Evolutionary conservation across 2,329 filamentous ascomycete genomes (phyloP).

Genomic region (Chaetomiaceae sp.): DNA sequence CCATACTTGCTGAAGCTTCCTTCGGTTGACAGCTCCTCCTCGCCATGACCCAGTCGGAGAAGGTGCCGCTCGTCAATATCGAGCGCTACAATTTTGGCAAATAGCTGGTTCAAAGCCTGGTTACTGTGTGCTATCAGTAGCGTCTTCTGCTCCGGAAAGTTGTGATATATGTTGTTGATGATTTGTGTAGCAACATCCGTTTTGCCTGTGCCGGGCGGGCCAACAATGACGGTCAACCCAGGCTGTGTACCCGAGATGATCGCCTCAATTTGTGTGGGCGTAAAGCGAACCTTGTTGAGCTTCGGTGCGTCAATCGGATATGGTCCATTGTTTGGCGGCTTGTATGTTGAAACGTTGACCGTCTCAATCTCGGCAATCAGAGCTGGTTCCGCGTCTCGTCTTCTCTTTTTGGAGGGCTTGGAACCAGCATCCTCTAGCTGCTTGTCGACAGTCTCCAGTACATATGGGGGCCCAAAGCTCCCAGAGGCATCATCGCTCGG

Average conservation of each 20-base stretch:
- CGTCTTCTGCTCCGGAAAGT: conserved; percentile 89
- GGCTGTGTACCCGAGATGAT: conserved; percentile 92
- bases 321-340: conserved; percentile 80
- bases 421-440: conserved; percentile 44
- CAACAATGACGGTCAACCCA: conserved; percentile 88
- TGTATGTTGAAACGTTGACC: conserved; percentile 83
- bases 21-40: conserved; percentile 86
- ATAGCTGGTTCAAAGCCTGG: conserved; percentile 93
- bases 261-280: conserved; percentile 83
- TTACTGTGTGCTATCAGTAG: conserved; percentile 95
- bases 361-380: conserved; percentile 60
- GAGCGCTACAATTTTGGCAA: conserved; percentile 93
- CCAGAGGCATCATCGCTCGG: conserved; percentile 65
- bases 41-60: conserved; percentile 86
- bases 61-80: conserved; percentile 96
- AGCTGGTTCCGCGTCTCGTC: conserved; percentile 68
- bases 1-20: conserved; percentile 90
- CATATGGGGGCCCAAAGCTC: conserved; percentile 82
- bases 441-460: conserved; percentile 65
- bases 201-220: conserved; percentile 94
- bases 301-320: conserved; percentile 83
- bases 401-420: conserved; percentile 78
- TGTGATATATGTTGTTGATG: conserved; percentile 98
- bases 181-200: conserved; percentile 99
- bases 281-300: conserved; percentile 81